Base-by-base conservation (phyloP, 2,329 filamentous ascomycete genomes). In the Xylariaceae sp. region DNA sequence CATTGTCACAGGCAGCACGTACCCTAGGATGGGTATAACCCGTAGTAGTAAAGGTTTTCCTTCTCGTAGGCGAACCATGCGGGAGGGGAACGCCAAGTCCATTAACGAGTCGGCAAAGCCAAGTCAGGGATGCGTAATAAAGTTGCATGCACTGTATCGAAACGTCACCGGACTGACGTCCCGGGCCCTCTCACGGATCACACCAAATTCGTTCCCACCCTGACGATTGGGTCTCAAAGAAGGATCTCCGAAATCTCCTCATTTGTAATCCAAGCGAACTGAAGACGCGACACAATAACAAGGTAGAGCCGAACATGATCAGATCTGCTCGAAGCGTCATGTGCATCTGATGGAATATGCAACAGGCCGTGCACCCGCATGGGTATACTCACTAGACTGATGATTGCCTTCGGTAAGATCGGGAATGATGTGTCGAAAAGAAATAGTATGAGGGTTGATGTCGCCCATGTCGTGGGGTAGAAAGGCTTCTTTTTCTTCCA, bases 121-220 rank as follows among this genome's bases (percentile, higher is more conserved):
- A 19, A 46, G 42, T 47, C 49, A 42, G 49, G 49, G 49, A 44
- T 47, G 44, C 32, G 47, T 37, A 22, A 20, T 44, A 41, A 38
- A 37, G 38, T 27, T 42, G 33, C 27, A n/a, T 47, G 17, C 27
- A 27, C 48, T 49, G 48, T 53, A 43, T 36, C 42, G 44, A 51
- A 53, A 52, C 52, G 44, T 52, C 46, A 48, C 49, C 47, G 39
- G 45, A 42, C 45, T 37, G 38, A 35, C 39, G 25, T 42, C 17
- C 25, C 27, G 23, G 42, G 35, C 20, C 39, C 46, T 45, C 47
- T 40, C 36, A 44, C 42, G 44, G 29, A 44, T 37, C 17, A 8
- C 16, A 5, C 19, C 33, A 36, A 23, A 32, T 21, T 47, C 21
- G 47, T 50, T 52, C 44, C 50, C 40, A 40, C n/a, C 40, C 46